Conservation (phyloP, 2,329 filamentous ascomycete species). For the Herpotrichia juniperi region DNA sequence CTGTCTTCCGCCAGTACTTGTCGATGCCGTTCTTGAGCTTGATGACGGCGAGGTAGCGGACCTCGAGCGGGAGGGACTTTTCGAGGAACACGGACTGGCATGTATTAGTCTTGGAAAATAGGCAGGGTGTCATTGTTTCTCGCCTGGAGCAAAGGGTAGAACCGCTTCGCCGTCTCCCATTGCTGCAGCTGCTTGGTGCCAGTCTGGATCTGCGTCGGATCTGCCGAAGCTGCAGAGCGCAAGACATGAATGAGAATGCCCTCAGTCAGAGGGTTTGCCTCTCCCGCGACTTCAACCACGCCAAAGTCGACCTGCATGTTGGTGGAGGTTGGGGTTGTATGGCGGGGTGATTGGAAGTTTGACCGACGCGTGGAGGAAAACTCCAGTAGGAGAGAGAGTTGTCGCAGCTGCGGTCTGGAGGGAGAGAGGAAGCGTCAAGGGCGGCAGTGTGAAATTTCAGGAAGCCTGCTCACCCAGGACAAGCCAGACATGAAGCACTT, state of each 20-base stretch:
- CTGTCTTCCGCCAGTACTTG: slow-evolving; percentile 86
- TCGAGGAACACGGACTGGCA: slow-evolving; percentile 79
- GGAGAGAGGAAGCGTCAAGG: not conserved
- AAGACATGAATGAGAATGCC: slow-evolving; percentile 55
- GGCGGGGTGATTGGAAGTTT: not conserved
- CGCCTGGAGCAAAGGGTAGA: slow-evolving; percentile 56
- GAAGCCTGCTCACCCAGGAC: slow-evolving; percentile 39
- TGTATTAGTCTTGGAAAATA: slow-evolving; percentile 13
- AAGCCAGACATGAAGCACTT: slow-evolving; percentile 11
- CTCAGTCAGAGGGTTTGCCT: slow-evolving; percentile 67
- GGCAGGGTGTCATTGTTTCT: not conserved
- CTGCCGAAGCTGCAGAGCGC: slow-evolving; percentile 53
- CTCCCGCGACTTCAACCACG: slow-evolving; percentile 73
- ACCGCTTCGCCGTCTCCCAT: slow-evolving; percentile 57
- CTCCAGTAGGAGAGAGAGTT: not conserved
- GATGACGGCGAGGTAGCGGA: slow-evolving; percentile 89
- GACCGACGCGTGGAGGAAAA: not conserved
- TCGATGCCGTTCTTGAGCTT: slow-evolving; percentile 97
- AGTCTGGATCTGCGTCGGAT: slow-evolving; percentile 57
- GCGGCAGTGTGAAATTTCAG: not conserved
- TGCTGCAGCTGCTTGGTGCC: slow-evolving; percentile 59
- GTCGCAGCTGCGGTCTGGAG: not conserved
- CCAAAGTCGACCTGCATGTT: slow-evolving; percentile 31
- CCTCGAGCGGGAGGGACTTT: slow-evolving; percentile 73
- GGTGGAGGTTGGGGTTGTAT: not conserved